Conservation (phyloP, 2,329 filamentous ascomycete genomes). For the Phyllachora maydis region DNA sequence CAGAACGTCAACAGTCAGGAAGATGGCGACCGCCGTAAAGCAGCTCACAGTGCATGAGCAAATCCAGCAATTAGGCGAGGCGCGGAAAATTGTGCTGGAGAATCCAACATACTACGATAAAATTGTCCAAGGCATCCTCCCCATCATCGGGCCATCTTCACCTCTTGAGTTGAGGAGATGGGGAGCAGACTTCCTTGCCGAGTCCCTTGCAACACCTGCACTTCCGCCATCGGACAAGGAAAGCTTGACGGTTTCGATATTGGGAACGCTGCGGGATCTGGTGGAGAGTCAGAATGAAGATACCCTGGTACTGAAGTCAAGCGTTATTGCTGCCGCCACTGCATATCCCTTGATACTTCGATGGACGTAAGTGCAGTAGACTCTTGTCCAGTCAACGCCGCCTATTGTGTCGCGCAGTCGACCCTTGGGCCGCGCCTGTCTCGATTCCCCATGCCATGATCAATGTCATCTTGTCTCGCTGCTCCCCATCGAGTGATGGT, state of each 20-base stretch:
- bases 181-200: constrained; percentile 88
- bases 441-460: no score
- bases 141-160: constrained; percentile 60
- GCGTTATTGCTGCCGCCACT: constrained; percentile 75
- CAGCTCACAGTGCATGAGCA: constrained; percentile 46
- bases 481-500: no score
- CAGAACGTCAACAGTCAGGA: no score
- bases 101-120: constrained; percentile 79
- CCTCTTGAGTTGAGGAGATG: constrained; percentile 75
- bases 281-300: constrained; percentile 58
- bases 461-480: no score
- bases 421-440: neutral
- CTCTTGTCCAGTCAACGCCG: constrained; percentile 1
- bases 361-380: constrained; percentile 59
- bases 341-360: constrained; percentile 83
- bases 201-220: constrained; percentile 86
- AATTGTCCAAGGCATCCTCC: constrained; percentile 83
- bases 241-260: constrained; percentile 52
- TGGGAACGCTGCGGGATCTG: constrained; percentile 55
- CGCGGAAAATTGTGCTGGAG: constrained; percentile 70
- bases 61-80: constrained; percentile 73
- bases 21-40: constrained; percentile 29
- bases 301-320: constrained; percentile 59
- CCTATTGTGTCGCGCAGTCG: neutral
- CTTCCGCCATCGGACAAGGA: constrained; percentile 62